Base-by-base conservation (phyloP, 768 basidiomycete genomes). In the Fistulinella prunicolor region DNA sequence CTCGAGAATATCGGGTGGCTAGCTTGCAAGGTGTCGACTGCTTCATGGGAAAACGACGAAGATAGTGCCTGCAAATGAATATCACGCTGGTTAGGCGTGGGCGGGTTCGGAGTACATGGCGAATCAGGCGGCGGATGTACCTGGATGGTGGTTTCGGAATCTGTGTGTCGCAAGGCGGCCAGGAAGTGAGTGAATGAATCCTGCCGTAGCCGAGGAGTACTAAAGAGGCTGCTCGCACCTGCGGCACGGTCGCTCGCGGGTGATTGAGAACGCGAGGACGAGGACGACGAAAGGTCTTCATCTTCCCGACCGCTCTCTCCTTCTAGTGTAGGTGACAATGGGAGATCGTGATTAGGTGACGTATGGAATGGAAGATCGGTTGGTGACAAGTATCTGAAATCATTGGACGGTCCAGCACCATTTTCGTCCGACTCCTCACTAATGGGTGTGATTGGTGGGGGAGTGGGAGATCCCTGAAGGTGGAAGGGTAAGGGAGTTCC, bases 151-250 rank as follows among this genome's bases (percentile, higher is more conserved):
- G 83, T 66, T 60, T 85, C 83, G 63, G 84, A 67, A 70, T 80
- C 82, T 81, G 81, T 70, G 70, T 73, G 75, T 76, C 81, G 73
- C 66, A 78, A 65, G 53, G 65, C 70, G 62, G 77, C 79, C 65
- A 66, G 64, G 73, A 81, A 74, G 72, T 82, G 80, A 80, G 83
- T 82, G 78, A 83, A 75, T 63, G 81, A 80, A 63, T 71, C 76
- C 65, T 70, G 77, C 51, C 77, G 79, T 70, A 78, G 79, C 66
- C 83, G 82, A 79, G 80, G 80, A 71, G 75, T 76, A 74, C 79
- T 79, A 78, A 88, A 89, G 66, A 80, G 83, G 80, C 78, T 86
- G 71, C 80, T 79, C 86, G 85, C 84, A 89, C 86, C 87, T 87
- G 81, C 77, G 63, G 71, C 68, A 71, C 62, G 65, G 68, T 76